Base-by-base conservation (phyloP, 2,329 filamentous ascomycete genomes). In the Cercospora beticola region DNA sequence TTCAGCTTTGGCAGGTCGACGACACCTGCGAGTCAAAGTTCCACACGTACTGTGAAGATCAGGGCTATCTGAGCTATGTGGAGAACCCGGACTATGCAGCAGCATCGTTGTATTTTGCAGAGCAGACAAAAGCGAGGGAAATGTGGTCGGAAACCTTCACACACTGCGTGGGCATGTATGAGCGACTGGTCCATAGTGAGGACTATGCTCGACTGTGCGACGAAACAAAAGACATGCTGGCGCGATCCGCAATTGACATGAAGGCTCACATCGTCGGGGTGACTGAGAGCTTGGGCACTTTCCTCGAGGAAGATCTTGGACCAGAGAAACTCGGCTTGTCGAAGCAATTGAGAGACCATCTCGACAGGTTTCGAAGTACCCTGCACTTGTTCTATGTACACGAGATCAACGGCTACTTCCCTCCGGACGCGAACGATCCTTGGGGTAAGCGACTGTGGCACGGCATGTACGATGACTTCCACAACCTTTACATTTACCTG, bases 81-180 rank as follows among this genome's bases (percentile, higher is more conserved):
- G 86, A 88, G 68, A 87, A 88, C 68, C 87, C 90, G 0, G 85
- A 89, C 62, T 88, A 93, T 75, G 89, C 91, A 0, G 77, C 93
- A 43, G 91, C 89, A 0, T 82, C 89, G 56, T 80, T 94, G 12
- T 86, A 86, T 62, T 84, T 93, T 54, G 88, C 90, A 1, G 92
- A 94, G 75, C 81, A 84, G 23, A 89, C 89, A 71, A 85, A 86
- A 62, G 79, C 90, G 28, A 83, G 82, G 64, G 84, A 88, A n/a
- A 79, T 92, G 12, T 94, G 92, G 83, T 85, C 89, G 10, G 86
- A 92, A 74, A 89, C 92, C 0, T 93, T 94, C 78, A 85, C 87
- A 14, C 92, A 95, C 75, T 93, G 91, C 75, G 89, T 90, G 40
- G 92, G 92, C 54, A 93, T 94, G 91, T 86, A 86, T 68, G 87